Base-by-base conservation (phyloP, 139 green algal genomes). In the Chlamydomonas asymmetrica region DNA sequence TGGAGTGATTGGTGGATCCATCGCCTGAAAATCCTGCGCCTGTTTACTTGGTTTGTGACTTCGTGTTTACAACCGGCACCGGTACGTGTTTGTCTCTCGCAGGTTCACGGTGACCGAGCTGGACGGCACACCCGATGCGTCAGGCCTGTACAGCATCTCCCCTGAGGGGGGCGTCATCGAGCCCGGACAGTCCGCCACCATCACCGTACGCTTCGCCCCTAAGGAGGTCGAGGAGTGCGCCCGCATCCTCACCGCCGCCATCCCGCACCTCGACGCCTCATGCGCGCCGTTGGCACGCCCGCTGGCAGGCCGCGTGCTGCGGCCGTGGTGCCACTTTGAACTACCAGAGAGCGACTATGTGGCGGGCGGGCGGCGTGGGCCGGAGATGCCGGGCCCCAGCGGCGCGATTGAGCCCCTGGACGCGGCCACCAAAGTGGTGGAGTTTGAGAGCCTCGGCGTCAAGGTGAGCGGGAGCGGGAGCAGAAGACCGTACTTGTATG, bases 241-340 rank as follows among this genome's bases (percentile, higher is more conserved):
- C 3, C 66, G 78, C 22, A 39, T 75, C 62, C 84, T 97, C 7
- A 38, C 80, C 1, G 87, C 73, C 57, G 74, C 87, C 37, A 90
- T 97, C 52, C 82, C 87, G 5, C 61, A 90, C 66, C 75, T 95
- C 31, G 80, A 88, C 35, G 69, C 74, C 1, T 61, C 63, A 62
- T 76, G 34, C 45, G 38, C 61, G 49, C 82, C 81, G 32, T 70
- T 92, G 0, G 29, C 3, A 37, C 65, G 79, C 18, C 61, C 48
- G 9, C 76, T 94, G 39, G 70, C 50, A 34, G 89, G 87, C 3
- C 70, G 83, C 57, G 84, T 92, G 43, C 79, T 91, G 66, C 83
- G 92, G 0, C 92, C 92, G 0, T 94, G 88, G 91, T 93, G 87
- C 75, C 91, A 97, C 82, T 95, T 97, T 75, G 88, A 95, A 50